Conservation (phyloP, 1,284 basidiomycete genomes). For the Sanghuangporus sanghuang region DNA sequence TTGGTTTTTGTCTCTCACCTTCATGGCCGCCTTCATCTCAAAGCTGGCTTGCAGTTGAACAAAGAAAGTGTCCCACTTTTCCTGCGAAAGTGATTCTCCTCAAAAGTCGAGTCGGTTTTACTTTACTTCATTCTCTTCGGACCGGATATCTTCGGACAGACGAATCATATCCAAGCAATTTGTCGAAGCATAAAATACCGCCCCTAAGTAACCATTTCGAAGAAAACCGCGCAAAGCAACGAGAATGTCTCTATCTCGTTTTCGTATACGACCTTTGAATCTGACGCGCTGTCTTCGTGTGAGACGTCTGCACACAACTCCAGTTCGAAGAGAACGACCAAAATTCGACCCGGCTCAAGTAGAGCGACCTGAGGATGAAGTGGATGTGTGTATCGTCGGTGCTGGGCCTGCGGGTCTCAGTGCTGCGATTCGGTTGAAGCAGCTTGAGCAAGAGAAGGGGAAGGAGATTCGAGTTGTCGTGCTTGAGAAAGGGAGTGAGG, state of each 20-base stretch:
- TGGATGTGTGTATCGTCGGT: constrained; percentile 96
- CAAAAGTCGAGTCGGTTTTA: too few species aligned
- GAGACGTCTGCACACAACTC: constrained; percentile 27
- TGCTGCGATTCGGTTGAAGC: constrained; percentile 95
- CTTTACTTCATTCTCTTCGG: too few species aligned
- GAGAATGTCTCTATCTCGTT: constrained; percentile 54
- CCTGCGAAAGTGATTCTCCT: too few species aligned
- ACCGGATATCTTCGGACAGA: background rate
- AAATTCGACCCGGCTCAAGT: constrained; percentile 46
- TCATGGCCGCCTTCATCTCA: background rate
- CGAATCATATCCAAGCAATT: constrained; percentile 2
- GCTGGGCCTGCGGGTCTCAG: constrained; percentile 93
- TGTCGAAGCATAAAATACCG: background rate
- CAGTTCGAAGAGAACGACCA: constrained; percentile 28
- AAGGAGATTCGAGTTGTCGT: constrained; percentile 89
- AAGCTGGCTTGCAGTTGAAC: too few species aligned
- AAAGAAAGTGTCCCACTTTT: too few species aligned
- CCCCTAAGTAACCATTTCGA: background rate
- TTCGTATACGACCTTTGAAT: background rate
- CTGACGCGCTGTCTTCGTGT: constrained; percentile 8
- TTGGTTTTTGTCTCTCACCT: background rate
- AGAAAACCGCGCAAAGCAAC: constrained; percentile 36
- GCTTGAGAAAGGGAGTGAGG: constrained; percentile 91
- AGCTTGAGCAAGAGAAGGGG: constrained; percentile 79
- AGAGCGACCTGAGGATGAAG: constrained; percentile 81